Conservation (phyloP, 169 alveolate genomes). For the Babesia bovis region DNA sequence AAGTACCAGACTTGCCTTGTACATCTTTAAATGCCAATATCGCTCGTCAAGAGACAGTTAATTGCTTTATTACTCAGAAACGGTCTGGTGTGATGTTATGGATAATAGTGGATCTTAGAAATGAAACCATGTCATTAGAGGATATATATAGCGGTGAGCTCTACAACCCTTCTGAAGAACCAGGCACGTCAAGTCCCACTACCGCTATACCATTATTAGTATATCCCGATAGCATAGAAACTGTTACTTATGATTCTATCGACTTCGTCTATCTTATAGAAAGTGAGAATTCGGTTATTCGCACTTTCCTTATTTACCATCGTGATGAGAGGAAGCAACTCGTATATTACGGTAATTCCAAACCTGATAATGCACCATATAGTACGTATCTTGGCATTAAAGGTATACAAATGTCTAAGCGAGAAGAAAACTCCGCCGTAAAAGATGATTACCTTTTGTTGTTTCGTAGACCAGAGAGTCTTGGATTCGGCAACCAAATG, state of each 20-base stretch:
- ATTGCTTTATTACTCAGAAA: slow-evolving; percentile 57
- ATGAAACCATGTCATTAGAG: slow-evolving; percentile 2
- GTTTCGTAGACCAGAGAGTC: slow-evolving; percentile 5
- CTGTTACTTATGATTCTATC: slow-evolving; percentile 35
- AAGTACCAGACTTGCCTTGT: background rate
- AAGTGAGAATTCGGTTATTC: slow-evolving; percentile 16
- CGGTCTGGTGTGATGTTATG: slow-evolving; percentile 43
- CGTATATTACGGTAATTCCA: slow-evolving; percentile 28
- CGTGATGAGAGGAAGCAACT: slow-evolving; percentile 1
- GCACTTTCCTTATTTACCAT: slow-evolving; percentile 22
- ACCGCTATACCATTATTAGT: slow-evolving; percentile 1
- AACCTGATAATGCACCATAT: slow-evolving; percentile 26
- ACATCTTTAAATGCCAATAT: background rate
- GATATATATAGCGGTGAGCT: slow-evolving; percentile 27
- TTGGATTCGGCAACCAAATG: background rate
- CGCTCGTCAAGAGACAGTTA: background rate
- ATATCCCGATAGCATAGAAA: slow-evolving; percentile 40
- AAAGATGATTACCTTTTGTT: slow-evolving; percentile 57
- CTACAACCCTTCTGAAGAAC: background rate
- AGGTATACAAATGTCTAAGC: slow-evolving; percentile 22
- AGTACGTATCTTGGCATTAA: slow-evolving; percentile 25
- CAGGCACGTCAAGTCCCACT: background rate
- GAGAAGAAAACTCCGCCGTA: slow-evolving; percentile 4
- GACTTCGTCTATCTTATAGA: slow-evolving; percentile 52
- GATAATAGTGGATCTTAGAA: slow-evolving; percentile 27